These are phyloP conservation scores for Paracoccidioides lutzii DNA, from an alignment of 2,329 filamentous ascomycete genomes.

Conservation along the genomic window DNA sequence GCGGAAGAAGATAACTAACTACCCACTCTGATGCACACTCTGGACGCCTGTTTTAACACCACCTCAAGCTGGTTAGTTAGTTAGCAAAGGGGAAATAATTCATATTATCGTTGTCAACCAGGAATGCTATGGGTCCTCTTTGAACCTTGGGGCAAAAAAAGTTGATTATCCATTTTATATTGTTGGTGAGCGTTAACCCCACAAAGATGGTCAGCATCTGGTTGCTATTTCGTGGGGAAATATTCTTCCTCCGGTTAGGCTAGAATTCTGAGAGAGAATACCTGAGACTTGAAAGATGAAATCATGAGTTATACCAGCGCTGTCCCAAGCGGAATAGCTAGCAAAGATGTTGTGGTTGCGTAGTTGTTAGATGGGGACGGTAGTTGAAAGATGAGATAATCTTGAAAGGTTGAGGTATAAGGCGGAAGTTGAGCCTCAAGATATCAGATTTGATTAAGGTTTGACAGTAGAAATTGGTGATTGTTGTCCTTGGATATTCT, in stretches of 20 bases:
- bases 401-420: neutral
- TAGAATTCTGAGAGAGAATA: neutral
- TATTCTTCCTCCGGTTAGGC: neutral
- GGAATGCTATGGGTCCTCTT: neutral
- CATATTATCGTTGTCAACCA: no score
- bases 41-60: no score
- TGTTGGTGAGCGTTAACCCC: neutral
- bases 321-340: no score
- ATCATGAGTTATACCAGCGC: no score
- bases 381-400: neutral
- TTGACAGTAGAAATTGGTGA: no score
- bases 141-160: neutral
- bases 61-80: neutral
- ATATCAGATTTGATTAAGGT: neutral
- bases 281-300: no score
- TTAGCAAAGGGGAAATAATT: neutral
- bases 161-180: neutral
- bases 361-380: neutral
- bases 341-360: neutral
- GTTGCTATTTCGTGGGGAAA: neutral
- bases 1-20: neutral
- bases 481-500: no score
- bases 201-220: neutral
- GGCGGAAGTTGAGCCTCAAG: neutral
- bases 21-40: neutral